A percentile compares a stretch with the other conserved stretches of the same genome.
phyloP scores from a whole-genome alignment of 768 basidiomycete genomes.

The Lyophyllum atratum region DNA sequence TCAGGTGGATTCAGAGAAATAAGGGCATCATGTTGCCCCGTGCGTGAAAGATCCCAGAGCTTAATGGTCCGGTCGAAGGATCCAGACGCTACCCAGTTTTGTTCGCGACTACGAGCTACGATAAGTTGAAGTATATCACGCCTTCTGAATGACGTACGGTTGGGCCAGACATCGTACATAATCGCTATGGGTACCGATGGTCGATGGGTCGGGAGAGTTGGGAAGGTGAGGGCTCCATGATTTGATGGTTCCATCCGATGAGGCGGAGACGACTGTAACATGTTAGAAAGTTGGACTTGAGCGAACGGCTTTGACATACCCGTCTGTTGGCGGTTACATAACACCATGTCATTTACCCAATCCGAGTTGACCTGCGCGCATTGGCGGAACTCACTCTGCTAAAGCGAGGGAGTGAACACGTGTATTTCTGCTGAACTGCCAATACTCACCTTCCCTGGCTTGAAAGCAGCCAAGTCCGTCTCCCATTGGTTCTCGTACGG shows the following conservation, averaged over 20 bases:
- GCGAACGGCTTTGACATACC: constrained; percentile 42
- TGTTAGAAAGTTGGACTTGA: constrained; percentile 7
- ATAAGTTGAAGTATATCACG: background rate
- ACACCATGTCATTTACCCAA: constrained; percentile 94
- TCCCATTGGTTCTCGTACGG: constrained; percentile 83
- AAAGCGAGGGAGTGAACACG: constrained; percentile 9
- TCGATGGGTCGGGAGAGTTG: constrained; percentile 57
- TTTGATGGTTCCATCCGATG: constrained; percentile 93
- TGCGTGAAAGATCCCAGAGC: constrained; percentile 82
- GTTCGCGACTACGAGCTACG: constrained; percentile 55
- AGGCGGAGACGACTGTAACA: constrained; percentile 79
- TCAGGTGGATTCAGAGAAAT: constrained; percentile 71
- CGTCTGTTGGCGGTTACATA: constrained; percentile 92
- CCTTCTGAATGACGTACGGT: constrained; percentile 47
- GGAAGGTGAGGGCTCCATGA: constrained; percentile 87
- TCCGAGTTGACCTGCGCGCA: constrained; percentile 88
- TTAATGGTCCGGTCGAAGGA: constrained; percentile 95
- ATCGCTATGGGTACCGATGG: constrained; percentile 78
- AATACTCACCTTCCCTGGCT: constrained; percentile 49
- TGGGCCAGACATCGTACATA: constrained; percentile 82
- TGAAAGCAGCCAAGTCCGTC: constrained; percentile 57
- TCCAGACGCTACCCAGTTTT: constrained; percentile 89
- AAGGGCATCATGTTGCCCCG: constrained; percentile 45
- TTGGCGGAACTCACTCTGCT: constrained; percentile 78
- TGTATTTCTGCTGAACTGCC: background rate